These are phyloP conservation scores for Candida railenensis DNA, from an alignment of 805 yeast genomes.

Conservation along the genomic window DNA sequence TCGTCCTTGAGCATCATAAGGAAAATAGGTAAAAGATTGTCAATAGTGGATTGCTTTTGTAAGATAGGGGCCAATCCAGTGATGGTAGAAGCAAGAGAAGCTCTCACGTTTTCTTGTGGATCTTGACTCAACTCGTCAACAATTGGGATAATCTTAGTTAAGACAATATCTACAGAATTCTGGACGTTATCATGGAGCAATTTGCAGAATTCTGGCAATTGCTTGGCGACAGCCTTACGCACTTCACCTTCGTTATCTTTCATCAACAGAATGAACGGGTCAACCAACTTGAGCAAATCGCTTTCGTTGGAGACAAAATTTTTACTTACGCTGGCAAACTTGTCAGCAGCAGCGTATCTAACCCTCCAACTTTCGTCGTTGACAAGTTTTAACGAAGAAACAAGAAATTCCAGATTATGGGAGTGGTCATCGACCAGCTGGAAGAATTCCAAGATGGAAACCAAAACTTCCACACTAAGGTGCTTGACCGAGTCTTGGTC, in stretches of 20 bases:
- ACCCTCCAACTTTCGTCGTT: slow-evolving; percentile 97
- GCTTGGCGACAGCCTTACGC: slow-evolving; percentile 90
- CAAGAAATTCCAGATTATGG: slow-evolving; percentile 62
- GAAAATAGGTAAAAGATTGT: slow-evolving; percentile 81
- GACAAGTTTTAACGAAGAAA: slow-evolving; percentile 67
- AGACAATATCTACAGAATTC: slow-evolving; percentile 37
- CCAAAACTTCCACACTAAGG: slow-evolving; percentile 81
- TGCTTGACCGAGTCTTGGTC: slow-evolving; percentile 95
- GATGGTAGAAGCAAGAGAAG: slow-evolving; percentile 85
- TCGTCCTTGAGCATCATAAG: slow-evolving; percentile 95
- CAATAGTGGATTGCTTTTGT: slow-evolving; percentile 81
- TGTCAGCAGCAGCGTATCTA: slow-evolving; percentile 96
- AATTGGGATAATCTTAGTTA: slow-evolving; percentile 75
- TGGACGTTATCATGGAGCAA: slow-evolving; percentile 39
- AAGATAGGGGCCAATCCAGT: slow-evolving; percentile 83
- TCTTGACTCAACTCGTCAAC: slow-evolving; percentile 84
- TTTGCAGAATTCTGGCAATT: slow-evolving; percentile 72
- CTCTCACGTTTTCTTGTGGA: slow-evolving; percentile 89
- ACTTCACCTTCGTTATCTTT: slow-evolving; percentile 96
- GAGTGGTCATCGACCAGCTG: slow-evolving; percentile 54
- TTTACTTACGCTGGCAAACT: slow-evolving; percentile 70
- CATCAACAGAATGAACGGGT: slow-evolving; percentile 73
- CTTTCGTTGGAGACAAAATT: slow-evolving; percentile 58
- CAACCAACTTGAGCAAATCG: slow-evolving; percentile 59
- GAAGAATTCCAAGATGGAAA: slow-evolving; percentile 74